These are phyloP conservation scores for Albatrellus ellisii DNA, from an alignment of 768 basidiomycete genomes.

Conservation along the genomic window DNA sequence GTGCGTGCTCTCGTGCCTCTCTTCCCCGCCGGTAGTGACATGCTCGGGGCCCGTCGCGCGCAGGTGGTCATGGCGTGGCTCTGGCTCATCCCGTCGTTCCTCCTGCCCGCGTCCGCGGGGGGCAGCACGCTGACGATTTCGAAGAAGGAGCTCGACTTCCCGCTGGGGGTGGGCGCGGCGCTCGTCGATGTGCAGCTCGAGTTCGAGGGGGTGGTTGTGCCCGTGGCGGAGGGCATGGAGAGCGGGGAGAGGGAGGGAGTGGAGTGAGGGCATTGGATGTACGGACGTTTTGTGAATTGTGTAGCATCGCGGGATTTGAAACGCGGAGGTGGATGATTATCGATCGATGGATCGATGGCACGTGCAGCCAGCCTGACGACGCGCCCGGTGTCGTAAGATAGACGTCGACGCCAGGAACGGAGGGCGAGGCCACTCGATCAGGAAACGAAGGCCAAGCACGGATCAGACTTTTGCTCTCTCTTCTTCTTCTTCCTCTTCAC, in stretches of 20 bases:
- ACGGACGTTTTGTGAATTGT: too few species aligned
- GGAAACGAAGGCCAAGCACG: too few species aligned
- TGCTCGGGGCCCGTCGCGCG: not conserved
- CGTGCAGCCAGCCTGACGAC: too few species aligned
- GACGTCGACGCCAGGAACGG: too few species aligned
- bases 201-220: constrained; percentile 24
- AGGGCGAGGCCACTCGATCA: too few species aligned
- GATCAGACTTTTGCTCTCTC: too few species aligned
- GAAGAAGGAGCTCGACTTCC: constrained; percentile 63
- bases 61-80: constrained; percentile 75
- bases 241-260: constrained; percentile 4
- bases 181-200: constrained; percentile 56
- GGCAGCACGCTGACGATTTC: constrained; percentile 30
- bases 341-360: too few species aligned
- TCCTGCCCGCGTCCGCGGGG: constrained; percentile 36
- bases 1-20: constrained; percentile 21
- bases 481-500: too few species aligned
- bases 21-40: constrained; percentile 3
- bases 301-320: too few species aligned
- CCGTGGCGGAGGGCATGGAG: not conserved
- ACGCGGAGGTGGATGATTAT: too few species aligned
- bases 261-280: constrained; percentile 7
- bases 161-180: constrained; percentile 55
- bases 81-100: constrained; percentile 80
- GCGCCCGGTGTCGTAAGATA: too few species aligned